These are phyloP conservation scores for Globisporangium orthogonon DNA, from an alignment of 352 stramenopile species.

Conservation along the genomic window DNA sequence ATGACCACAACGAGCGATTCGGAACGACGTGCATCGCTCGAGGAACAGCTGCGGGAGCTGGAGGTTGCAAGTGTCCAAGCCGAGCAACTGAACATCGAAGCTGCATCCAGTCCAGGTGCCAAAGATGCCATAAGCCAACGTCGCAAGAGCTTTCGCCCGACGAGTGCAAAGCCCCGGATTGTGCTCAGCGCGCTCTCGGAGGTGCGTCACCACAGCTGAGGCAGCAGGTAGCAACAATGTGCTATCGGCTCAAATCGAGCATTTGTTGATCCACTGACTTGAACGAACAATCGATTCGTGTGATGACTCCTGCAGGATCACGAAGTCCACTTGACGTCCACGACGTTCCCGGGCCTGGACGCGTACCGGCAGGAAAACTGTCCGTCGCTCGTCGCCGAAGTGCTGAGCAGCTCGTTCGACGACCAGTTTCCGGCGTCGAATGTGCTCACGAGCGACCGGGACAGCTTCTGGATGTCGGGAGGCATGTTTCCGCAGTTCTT, in stretches of 20 bases:
- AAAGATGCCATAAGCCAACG: conserved; percentile 13
- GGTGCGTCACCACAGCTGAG: conserved; percentile 10
- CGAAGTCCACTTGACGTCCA: conserved; percentile 43
- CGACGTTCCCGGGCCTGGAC: conserved; percentile 31
- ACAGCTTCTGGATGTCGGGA: conserved; percentile 60
- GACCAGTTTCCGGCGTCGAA: conserved; percentile 37
- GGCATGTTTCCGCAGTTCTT: conserved; percentile 74
- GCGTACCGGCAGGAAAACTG: conserved; percentile 31
- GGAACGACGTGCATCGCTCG: conserved; percentile 44
- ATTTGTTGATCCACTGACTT: neutral
- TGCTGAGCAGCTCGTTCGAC: conserved; percentile 65
- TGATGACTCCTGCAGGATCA: conserved; percentile 23
- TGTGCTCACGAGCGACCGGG: conserved; percentile 44
- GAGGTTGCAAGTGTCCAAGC: conserved; percentile 49
- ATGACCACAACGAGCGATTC: conserved; percentile 65
- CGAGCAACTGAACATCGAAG: conserved; percentile 20
- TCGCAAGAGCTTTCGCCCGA: conserved; percentile 66
- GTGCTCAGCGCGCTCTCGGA: conserved; percentile 52
- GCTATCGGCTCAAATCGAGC: neutral
- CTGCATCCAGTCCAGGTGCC: neutral
- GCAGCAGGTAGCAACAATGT: neutral
- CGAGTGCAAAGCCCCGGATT: conserved; percentile 54
- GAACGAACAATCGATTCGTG: neutral
- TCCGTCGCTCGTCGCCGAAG: conserved; percentile 41
- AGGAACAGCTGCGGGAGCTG: conserved; percentile 63